phyloP scores from a whole-genome alignment of 2,329 filamentous ascomycete genomes.

The Beauveria scarabaeidicola region DNA sequence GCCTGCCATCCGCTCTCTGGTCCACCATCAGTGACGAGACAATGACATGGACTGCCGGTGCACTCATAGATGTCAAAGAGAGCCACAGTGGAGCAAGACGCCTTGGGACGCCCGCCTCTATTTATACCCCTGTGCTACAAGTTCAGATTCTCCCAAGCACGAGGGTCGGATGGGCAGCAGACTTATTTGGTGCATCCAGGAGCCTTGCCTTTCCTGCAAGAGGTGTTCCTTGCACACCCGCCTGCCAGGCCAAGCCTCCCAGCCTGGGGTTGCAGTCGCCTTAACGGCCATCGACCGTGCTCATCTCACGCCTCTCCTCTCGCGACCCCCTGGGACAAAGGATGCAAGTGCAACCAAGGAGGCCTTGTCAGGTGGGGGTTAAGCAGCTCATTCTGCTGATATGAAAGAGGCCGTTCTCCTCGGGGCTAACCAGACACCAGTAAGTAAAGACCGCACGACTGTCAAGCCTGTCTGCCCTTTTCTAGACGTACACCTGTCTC shows the following conservation, averaged over 20 bases:
- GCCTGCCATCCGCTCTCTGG: background rate
- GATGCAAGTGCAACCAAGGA: slow-evolving; percentile 1
- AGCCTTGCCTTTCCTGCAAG: background rate
- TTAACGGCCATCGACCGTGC: slow-evolving; percentile 5
- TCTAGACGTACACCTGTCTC: slow-evolving; percentile 1
- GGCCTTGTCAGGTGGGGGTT: slow-evolving; percentile 1
- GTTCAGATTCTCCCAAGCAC: slow-evolving; percentile 1
- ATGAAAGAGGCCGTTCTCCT: background rate
- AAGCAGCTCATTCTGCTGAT: background rate
- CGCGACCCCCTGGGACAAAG: background rate
- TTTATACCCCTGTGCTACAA: slow-evolving; percentile 3
- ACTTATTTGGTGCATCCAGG: background rate
- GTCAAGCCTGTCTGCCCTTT: background rate
- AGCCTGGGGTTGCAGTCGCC: background rate
- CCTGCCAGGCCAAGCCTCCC: background rate
- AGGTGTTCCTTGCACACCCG: slow-evolving; percentile 4
- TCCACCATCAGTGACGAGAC: background rate
- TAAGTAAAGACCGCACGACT: background rate
- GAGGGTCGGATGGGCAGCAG: background rate
- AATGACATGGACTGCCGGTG: slow-evolving; percentile 1
- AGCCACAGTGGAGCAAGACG: slow-evolving; percentile 5
- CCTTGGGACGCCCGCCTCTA: background rate
- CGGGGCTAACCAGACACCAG: background rate
- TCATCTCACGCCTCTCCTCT: background rate
- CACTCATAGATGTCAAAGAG: slow-evolving; percentile 2